These are phyloP conservation scores for Euphorbia lathyris DNA, from an alignment of 345 rosid species.

Conservation along the genomic window DNA sequence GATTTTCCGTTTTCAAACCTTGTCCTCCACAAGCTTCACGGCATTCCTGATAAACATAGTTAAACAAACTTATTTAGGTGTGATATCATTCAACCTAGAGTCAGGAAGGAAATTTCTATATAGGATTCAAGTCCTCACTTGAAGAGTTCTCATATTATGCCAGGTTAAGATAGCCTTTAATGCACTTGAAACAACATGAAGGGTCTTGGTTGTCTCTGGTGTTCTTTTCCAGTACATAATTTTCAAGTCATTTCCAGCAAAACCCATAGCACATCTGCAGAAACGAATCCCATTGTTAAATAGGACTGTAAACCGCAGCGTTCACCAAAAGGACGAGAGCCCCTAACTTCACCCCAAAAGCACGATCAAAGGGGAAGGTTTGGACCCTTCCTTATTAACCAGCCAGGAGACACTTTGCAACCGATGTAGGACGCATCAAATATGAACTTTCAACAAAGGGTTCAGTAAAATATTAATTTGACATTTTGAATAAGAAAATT, in stretches of 20 bases:
- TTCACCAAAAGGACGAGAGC: too few relatives aligned
- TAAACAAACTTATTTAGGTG: conserved; percentile 1
- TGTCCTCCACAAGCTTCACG: conserved; percentile 99
- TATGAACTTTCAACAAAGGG: background rate
- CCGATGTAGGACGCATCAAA: too few relatives aligned
- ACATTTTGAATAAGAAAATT: background rate
- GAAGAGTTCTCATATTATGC: conserved; percentile 96
- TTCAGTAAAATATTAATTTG: background rate
- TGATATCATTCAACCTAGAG: background rate
- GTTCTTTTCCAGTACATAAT: conserved; percentile 69
- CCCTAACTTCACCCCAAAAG: too few relatives aligned
- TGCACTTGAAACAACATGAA: conserved; percentile 85
- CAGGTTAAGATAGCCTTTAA: conserved; percentile 73
- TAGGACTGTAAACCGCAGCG: background rate
- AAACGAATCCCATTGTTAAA: background rate
- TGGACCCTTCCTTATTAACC: too few relatives aligned
- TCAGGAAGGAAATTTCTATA: background rate
- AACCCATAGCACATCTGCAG: conserved; percentile 76
- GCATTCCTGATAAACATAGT: conserved; percentile 59
- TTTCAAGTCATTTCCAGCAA: conserved; percentile 78
- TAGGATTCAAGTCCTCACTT: conserved; percentile 41
- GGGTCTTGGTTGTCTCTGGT: conserved; percentile 65
- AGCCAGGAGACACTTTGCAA: too few relatives aligned
- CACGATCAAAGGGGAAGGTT: too few relatives aligned
- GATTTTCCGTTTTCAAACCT: conserved; percentile 89